Conservation (phyloP, 2,329 filamentous ascomycete species). For the Colletotrichum lentis region DNA sequence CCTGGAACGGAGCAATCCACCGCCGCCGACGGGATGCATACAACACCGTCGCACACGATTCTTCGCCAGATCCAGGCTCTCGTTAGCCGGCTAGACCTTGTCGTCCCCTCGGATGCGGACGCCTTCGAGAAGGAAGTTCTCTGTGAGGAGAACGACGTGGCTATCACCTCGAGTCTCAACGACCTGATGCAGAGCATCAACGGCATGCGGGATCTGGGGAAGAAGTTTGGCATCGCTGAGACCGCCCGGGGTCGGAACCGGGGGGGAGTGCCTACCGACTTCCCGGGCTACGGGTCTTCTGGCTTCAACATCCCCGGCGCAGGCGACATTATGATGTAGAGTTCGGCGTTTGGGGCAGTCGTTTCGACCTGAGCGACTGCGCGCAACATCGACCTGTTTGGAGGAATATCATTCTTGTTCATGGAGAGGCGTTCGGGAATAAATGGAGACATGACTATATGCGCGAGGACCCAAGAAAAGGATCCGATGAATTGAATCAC, state of each 20-base stretch:
- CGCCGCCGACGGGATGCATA: constrained; percentile 45
- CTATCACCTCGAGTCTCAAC: constrained; percentile 78
- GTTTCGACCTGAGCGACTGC: not conserved
- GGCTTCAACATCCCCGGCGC: constrained; percentile 39
- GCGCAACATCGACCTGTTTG: not conserved
- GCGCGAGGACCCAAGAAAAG: constrained; percentile 3
- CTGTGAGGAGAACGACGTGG: constrained; percentile 84
- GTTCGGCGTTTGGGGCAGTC: not conserved
- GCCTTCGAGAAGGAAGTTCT: constrained; percentile 75
- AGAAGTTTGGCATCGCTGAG: constrained; percentile 73
- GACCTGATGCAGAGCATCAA: constrained; percentile 76
- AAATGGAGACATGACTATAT: constrained; percentile 34
- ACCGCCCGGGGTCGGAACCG: constrained; percentile 42
- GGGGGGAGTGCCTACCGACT: constrained; percentile 12
- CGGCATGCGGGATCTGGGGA: constrained; percentile 76
- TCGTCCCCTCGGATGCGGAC: constrained; percentile 74
- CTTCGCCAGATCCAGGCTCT: constrained; percentile 90
- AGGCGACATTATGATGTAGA: constrained; percentile 43
- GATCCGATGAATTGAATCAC: constrained; percentile 1
- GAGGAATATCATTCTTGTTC: not conserved
- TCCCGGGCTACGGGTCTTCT: constrained; percentile 32
- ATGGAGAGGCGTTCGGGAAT: constrained; percentile 26
- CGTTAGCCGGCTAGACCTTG: constrained; percentile 80
- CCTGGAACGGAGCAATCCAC: constrained; percentile 52
- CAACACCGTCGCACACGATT: constrained; percentile 70